Percentiles rank a stretch among this genome's conserved stretches.
Conservation (phyloP, 805 yeast species). For the Nakazawaea molendinolei region DNA sequence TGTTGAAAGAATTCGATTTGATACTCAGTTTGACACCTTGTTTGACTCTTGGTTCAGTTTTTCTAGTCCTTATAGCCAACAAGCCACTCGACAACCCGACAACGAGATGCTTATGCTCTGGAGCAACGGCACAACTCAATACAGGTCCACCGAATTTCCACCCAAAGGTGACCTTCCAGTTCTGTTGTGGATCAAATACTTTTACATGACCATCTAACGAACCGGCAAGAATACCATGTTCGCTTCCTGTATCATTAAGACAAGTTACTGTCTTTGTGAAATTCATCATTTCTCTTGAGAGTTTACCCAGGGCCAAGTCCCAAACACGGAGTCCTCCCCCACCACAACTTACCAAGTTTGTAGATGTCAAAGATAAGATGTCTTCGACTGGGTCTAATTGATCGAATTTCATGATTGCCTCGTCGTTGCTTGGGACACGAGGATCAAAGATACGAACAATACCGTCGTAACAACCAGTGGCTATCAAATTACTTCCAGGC, state of each 20-base stretch:
- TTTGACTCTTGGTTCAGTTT: slow-evolving; percentile 51
- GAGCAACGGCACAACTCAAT: slow-evolving; percentile 82
- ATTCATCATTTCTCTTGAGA: slow-evolving; percentile 65
- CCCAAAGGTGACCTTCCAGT: slow-evolving; percentile 89
- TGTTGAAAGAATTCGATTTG: slow-evolving; percentile 59
- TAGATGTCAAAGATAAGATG: slow-evolving; percentile 64
- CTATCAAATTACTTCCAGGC: slow-evolving; percentile 69
- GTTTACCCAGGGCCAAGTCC: slow-evolving; percentile 81
- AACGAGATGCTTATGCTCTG: slow-evolving; percentile 80
- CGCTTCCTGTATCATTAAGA: slow-evolving; percentile 65
- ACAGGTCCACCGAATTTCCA: slow-evolving; percentile 98
- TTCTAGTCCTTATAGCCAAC: slow-evolving; percentile 81
- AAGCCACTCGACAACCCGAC: slow-evolving; percentile 90
- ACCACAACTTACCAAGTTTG: slow-evolving; percentile 74
- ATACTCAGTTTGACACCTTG: slow-evolving; percentile 39
- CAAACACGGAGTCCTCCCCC: slow-evolving; percentile 81
- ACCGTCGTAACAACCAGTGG: slow-evolving; percentile 94
- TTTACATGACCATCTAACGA: slow-evolving; percentile 97
- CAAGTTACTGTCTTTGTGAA: slow-evolving; percentile 94
- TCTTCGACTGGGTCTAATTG: slow-evolving; percentile 85
- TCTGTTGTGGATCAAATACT: slow-evolving; percentile 72
- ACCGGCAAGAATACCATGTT: slow-evolving; percentile 82
- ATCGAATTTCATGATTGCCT: slow-evolving; percentile 57
- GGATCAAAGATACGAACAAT: slow-evolving; percentile 78
- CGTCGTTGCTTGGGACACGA: slow-evolving; percentile 33